phyloP scores from a whole-genome alignment of 805 yeast species.

The Hanseniaspora guilliermondii region DNA sequence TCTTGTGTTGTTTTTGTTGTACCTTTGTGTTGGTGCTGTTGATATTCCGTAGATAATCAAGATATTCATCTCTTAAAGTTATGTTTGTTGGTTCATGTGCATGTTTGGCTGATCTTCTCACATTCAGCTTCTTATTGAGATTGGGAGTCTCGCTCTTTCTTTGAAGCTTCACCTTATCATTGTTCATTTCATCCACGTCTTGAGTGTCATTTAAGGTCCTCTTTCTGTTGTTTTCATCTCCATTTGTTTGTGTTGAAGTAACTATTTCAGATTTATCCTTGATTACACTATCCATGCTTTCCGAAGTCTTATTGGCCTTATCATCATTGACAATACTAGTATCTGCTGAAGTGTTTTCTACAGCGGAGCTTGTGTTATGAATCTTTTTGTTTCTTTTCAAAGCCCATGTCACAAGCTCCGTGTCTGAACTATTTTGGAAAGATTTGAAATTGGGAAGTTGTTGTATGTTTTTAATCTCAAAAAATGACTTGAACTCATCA shows the following conservation, averaged over 20 bases:
- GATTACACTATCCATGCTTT: neutral
- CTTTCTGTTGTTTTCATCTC: neutral
- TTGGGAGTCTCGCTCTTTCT: neutral
- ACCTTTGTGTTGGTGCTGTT: conserved; percentile 3
- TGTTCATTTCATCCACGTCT: neutral
- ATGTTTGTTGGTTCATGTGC: conserved; percentile 6
- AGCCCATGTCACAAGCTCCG: conserved; percentile 8
- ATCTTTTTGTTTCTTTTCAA: neutral
- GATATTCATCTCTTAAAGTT: neutral
- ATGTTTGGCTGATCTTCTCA: neutral
- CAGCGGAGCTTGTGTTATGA: neutral
- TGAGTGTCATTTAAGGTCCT: neutral
- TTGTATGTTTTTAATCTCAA: conserved; percentile 6
- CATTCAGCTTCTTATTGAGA: neutral
- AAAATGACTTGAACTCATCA: conserved; percentile 6
- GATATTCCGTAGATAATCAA: neutral
- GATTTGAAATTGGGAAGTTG: conserved; percentile 13
- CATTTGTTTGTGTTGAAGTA: neutral
- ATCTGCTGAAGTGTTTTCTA: neutral
- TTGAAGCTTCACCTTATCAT: neutral
- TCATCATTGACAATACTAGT: neutral
- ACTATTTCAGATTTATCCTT: neutral
- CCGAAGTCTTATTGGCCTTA: neutral
- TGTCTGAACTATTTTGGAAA: conserved; percentile 9
- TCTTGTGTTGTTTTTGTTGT: neutral